Evolutionary conservation across 176 grass and related monocot species (phyloP), one percentile per base, ranked within the genome.

Genomic region (Tillandsia fasciculata): DNA sequence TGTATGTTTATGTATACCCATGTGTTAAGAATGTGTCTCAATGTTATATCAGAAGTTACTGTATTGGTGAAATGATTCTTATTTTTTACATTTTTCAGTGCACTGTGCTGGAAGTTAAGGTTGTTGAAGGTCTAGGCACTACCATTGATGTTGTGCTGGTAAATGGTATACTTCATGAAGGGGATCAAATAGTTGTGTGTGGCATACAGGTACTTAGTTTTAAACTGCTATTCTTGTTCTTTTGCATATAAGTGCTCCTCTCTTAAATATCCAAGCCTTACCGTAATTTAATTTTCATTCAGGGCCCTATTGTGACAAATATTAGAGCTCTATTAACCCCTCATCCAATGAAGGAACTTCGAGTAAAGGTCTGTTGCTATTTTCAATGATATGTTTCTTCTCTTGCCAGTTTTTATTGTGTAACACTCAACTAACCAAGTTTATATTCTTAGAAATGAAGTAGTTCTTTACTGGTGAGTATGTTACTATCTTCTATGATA

Each of bases 31-130:
- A 42, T 42, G 33, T 42, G 3, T 42, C 33, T 42, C 3, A 42
- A 42, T 42, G 33, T 42, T 42, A 42, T 42, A 42, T 42, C 33
- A 42, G 33, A 42, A 75, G 22, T 49, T 57, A 20, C 51, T 18
- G 49, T 53, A 47, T 69, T 63, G 23, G 64, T 63, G 13, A 70
- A 9, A 29, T 64, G 27, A 53, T 61, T 73, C 67, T 64, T 74
- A 53, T 74, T 70, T 14, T 2, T 20, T 33, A 49, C 73, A 23
- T 77, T 33, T 86, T 77, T 79, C 82, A 96, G 92, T 91, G 92
- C 80, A 96, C 92, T 57, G 92, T 96, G 49, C 56, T 96, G 52
- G 92, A 96, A 83, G 92, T 96, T 65, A 96, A 96, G 81, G 92
- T 91, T 1, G 42, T 91, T 11, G 92, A 96, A 88, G 92, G 92